Conservation (phyloP, 2,329 filamentous ascomycete species). For the Dothidotthia symphoricarpi region DNA sequence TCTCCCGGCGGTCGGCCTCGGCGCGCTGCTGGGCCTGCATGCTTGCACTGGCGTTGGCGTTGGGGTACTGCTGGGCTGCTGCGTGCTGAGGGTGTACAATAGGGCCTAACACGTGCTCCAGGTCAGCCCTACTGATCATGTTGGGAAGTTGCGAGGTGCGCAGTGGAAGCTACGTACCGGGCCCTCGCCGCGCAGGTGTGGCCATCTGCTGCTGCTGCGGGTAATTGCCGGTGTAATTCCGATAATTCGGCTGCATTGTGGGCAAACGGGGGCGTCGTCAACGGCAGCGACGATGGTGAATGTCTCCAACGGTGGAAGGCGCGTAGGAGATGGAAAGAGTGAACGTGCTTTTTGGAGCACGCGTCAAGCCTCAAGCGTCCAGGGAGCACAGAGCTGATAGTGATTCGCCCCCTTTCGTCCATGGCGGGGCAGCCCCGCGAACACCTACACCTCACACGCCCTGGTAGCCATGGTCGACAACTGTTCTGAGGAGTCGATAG, state of each 20-base stretch:
- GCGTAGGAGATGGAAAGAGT: conserved; percentile 20
- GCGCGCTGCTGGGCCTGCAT: conserved; percentile 48
- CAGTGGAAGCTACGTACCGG: conserved; percentile 39
- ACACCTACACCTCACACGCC: conserved; percentile 13
- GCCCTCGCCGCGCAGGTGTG: conserved; percentile 43
- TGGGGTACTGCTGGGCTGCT: conserved; percentile 48
- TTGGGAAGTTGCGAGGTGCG: conserved; percentile 7
- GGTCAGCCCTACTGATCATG: conserved; percentile 51
- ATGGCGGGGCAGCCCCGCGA: conserved; percentile 24
- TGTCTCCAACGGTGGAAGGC: conserved; percentile 26
- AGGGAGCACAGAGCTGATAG: conserved; percentile 17
- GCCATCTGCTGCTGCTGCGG: conserved; percentile 39
- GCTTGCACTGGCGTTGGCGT: conserved; percentile 15
- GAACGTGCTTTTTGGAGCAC: conserved; percentile 29
- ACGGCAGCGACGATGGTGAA: conserved; percentile 33
- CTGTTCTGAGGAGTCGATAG: neutral
- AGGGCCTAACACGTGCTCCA: conserved; percentile 50
- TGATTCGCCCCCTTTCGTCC: conserved; percentile 24
- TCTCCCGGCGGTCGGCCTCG: conserved; percentile 57
- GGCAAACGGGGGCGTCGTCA: conserved; percentile 19
- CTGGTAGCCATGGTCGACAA: neutral
- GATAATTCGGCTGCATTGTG: conserved; percentile 48
- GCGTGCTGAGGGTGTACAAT: conserved; percentile 49
- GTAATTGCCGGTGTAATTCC: conserved; percentile 45
- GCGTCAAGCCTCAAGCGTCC: conserved; percentile 26